Evolutionary conservation across 495 filamentous ascomycete genomes (phyloP).

Genomic region (Aspergillus biplanus): DNA sequence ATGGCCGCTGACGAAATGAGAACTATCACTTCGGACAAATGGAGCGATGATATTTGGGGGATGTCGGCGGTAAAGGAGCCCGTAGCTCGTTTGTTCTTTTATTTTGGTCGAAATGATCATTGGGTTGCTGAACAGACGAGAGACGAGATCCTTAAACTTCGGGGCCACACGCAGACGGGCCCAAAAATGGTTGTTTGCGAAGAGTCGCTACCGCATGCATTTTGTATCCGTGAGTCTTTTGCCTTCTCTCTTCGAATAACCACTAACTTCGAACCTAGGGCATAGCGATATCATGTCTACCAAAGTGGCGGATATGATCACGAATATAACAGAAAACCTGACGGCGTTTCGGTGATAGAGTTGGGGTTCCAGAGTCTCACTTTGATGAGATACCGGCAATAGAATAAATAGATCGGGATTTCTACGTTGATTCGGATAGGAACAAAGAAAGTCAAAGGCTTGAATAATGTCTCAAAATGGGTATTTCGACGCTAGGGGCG

Average conservation of each 20-base stretch:
- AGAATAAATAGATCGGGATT: no score
- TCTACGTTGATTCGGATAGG: no score
- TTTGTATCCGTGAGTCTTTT: constrained; percentile 70
- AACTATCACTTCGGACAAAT: constrained; percentile 73
- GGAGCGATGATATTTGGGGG: constrained; percentile 84
- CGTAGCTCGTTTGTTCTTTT: constrained; percentile 69
- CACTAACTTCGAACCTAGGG: constrained; percentile 39
- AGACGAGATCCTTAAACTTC: constrained; percentile 68
- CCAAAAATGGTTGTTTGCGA: constrained; percentile 75
- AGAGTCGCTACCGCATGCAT: constrained; percentile 74
- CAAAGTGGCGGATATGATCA: constrained; percentile 51
- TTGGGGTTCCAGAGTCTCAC: no score
- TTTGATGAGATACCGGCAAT: no score
- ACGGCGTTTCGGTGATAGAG: background rate
- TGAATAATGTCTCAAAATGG: background rate
- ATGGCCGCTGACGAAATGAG: constrained; percentile 78
- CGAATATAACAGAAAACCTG: constrained; percentile 14
- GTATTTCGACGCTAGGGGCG: background rate
- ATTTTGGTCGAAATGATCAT: constrained; percentile 75
- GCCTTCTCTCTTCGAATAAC: background rate
- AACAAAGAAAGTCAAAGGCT: no score
- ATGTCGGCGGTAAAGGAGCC: constrained; percentile 46
- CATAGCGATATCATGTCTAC: constrained; percentile 67
- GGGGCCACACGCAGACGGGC: constrained; percentile 52
- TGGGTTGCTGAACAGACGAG: constrained; percentile 82